phyloP scores from a whole-genome alignment of 1,284 basidiomycete genomes.

The Gomphus bonarii region DNA sequence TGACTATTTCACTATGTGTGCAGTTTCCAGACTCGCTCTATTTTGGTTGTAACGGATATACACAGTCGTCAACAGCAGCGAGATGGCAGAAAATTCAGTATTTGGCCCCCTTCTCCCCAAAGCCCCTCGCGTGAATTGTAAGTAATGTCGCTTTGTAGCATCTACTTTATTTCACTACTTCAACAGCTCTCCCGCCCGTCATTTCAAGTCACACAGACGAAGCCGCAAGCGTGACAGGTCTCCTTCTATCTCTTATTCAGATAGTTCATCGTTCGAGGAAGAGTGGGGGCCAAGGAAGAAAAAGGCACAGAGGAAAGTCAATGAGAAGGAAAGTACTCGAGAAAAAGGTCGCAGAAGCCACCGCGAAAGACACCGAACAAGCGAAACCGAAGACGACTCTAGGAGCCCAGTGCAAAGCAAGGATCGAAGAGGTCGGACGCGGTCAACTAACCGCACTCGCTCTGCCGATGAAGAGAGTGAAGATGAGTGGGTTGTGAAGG shows the following conservation, averaged over 20 bases:
- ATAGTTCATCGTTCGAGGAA: slow-evolving; percentile 40
- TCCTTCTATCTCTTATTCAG: slow-evolving; percentile 40
- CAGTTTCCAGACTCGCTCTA: neutral
- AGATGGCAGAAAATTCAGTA: slow-evolving; percentile 47
- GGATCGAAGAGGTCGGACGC: slow-evolving; percentile 16
- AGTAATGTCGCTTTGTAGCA: slow-evolving; percentile 20
- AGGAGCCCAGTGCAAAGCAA: slow-evolving; percentile 29
- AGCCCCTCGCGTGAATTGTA: slow-evolving; percentile 48
- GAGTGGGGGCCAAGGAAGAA: slow-evolving; percentile 42
- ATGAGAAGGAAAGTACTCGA: slow-evolving; percentile 24
- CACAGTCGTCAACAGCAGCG: slow-evolving; percentile 68
- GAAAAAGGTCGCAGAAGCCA: slow-evolving; percentile 8
- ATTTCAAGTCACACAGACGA: slow-evolving; percentile 41
- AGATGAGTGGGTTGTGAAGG: slow-evolving; percentile 66
- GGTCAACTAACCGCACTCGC: slow-evolving; percentile 19
- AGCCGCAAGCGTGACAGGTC: slow-evolving; percentile 45
- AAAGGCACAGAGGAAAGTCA: slow-evolving; percentile 49
- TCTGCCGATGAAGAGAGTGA: slow-evolving; percentile 33
- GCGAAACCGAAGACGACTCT: slow-evolving; percentile 15
- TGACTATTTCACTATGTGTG: slow-evolving; percentile 46
- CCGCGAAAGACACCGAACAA: slow-evolving; percentile 3
- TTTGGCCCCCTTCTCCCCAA: slow-evolving; percentile 85
- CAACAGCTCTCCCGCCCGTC: slow-evolving; percentile 41
- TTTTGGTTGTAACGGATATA: neutral
- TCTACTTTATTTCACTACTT: neutral